Conservation (phyloP, 768 basidiomycete species). For the Boletellus ananiceps region DNA sequence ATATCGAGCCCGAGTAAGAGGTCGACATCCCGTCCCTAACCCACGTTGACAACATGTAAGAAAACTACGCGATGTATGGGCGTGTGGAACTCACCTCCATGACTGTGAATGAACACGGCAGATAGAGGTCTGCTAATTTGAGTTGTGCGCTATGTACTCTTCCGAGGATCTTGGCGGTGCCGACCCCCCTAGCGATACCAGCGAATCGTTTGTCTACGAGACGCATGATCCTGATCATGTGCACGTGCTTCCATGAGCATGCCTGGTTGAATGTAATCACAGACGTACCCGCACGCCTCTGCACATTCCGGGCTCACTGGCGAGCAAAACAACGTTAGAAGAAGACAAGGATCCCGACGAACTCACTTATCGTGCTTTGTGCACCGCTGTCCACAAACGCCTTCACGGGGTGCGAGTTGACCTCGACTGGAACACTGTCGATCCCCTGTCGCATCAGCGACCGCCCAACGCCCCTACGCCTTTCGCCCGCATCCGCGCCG, state of each 20-base stretch:
- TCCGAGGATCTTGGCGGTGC: conserved; percentile 90
- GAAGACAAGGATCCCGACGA: background rate
- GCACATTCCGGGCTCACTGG: conserved; percentile 90
- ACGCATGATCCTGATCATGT: conserved; percentile 73
- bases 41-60: background rate
- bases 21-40: conserved; percentile 84
- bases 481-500: background rate
- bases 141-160: conserved; percentile 92
- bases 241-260: conserved; percentile 1
- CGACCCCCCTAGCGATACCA: conserved; percentile 91
- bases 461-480: background rate
- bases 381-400: conserved; percentile 99
- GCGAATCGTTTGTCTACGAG: conserved; percentile 82
- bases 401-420: conserved; percentile 85
- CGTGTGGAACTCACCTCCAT: conserved; percentile 65
- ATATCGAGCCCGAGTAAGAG: conserved; percentile 98
- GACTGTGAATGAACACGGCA: conserved; percentile 91
- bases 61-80: background rate
- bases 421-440: conserved; percentile 79
- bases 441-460: conserved; percentile 9
- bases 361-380: conserved; percentile 91
- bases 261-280: background rate
- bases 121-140: conserved; percentile 75
- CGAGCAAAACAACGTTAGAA: background rate
- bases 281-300: conserved; percentile 78